phyloP scores from a whole-genome alignment of 2,329 filamentous ascomycete genomes.

The Ceratocystis destructans region DNA sequence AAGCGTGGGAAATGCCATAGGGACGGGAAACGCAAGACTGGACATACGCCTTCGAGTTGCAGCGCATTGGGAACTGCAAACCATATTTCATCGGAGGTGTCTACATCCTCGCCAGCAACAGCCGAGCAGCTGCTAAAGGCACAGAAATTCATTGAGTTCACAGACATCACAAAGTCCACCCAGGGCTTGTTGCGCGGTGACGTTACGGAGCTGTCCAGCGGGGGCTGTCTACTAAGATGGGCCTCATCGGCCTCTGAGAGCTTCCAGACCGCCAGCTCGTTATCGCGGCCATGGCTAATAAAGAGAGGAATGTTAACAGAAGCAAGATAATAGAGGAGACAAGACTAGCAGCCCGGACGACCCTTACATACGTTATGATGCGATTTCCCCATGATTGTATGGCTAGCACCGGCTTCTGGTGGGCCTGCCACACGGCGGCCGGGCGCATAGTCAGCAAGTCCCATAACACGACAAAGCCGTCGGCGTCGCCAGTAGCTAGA shows the following conservation, averaged over 20 bases:
- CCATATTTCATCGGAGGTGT: slow-evolving; percentile 36
- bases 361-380: slow-evolving; percentile 63
- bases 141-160: slow-evolving; percentile 95
- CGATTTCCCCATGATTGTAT: slow-evolving; percentile 59
- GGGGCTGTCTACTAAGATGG: slow-evolving; percentile 52
- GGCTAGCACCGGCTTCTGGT: slow-evolving; percentile 63
- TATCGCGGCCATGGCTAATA: slow-evolving; percentile 73
- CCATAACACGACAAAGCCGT: slow-evolving; percentile 83
- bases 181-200: slow-evolving; percentile 52
- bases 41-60: slow-evolving; percentile 51
- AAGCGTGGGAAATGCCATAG: neutral
- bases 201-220: slow-evolving; percentile 45
- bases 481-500: slow-evolving; percentile 74
- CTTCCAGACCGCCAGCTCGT: slow-evolving; percentile 76
- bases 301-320: neutral
- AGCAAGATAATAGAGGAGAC: neutral
- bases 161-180: slow-evolving; percentile 69
- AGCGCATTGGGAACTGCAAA: slow-evolving; percentile 71
- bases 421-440: slow-evolving; percentile 73
- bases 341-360: neutral
- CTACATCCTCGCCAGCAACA: slow-evolving; percentile 22
- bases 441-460: slow-evolving; percentile 68
- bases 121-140: slow-evolving; percentile 53
- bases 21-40: neutral
- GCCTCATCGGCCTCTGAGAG: slow-evolving; percentile 47